Base-by-base conservation (phyloP, 2,329 filamentous ascomycete species). In the Aspergillus texensis region DNA sequence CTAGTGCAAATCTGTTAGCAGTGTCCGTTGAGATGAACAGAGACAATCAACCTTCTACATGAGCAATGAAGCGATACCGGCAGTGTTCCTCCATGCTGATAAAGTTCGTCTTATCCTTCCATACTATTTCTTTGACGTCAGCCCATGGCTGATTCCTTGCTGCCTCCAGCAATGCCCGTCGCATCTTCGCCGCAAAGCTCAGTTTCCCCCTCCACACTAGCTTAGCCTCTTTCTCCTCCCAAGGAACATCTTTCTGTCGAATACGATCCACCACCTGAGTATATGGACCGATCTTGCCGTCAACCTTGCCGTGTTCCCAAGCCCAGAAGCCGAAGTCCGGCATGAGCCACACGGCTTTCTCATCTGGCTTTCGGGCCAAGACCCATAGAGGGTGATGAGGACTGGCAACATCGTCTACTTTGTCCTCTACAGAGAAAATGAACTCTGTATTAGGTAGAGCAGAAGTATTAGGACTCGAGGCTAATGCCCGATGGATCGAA, bases 51-150 rank as follows among this genome's bases (percentile, higher is more conserved):
- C 83, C 83, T 75, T 85, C 83, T 5, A 82, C 83, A 65, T 85
- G 82, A 4, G 81, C 78, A 21, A 84, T 79, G 65, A 80, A 85
- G 70, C 81, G 81, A 67, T 84, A 85, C 24, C 77, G 75, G 71
- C 83, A 85, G 69, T 84, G 83, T 58, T 85, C 82, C 34, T 81
- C 78, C 70, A 84, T 83, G n/a, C 74, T 77, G 2, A 84, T 70
- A 16, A 83, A 78, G 61, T 83, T 78, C 34, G 73, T 64, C n/a
- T 75, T 76, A 1, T 72, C 71, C 28, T 69, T 65, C 78, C 79
- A 81, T 52, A 77, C 68, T 30, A 80, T 67, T 58, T 73, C 57
- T 45, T 66, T 67, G 6, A 83, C 78, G 63, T 82, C 80, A 1
- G 76, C 77, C 82, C 81, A 83, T 1, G 74, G 63, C 67, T 79